Percentiles rank a stretch among this genome's conserved stretches.
phyloP scores from a whole-genome alignment of 805 yeast genomes.

The Candida railenensis region DNA sequence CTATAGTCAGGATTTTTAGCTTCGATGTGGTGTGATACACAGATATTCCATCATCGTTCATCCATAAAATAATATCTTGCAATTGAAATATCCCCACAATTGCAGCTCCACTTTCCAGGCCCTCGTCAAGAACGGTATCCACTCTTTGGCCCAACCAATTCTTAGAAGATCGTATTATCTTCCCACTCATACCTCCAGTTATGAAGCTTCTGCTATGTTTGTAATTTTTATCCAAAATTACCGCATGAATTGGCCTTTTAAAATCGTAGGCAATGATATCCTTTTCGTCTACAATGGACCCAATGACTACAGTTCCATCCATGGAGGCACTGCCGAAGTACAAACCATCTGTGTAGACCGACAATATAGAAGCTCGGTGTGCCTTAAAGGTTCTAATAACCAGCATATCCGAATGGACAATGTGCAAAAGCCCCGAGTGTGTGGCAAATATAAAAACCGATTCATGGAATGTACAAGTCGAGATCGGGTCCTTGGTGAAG shows the following conservation, averaged over 20 bases:
- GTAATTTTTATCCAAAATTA: conserved; percentile 75
- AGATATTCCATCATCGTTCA: conserved; percentile 77
- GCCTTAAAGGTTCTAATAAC: conserved; percentile 74
- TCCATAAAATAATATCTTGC: conserved; percentile 74
- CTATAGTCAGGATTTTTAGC: conserved; percentile 48
- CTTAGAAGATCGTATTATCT: conserved; percentile 67
- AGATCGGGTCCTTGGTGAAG: conserved; percentile 74
- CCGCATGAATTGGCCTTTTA: conserved; percentile 85
- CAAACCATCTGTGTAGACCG: conserved; percentile 69
- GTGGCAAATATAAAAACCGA: conserved; percentile 77
- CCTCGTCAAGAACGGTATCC: conserved; percentile 62
- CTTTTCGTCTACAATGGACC: conserved; percentile 58
- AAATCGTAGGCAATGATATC: conserved; percentile 78
- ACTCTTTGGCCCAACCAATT: conserved; percentile 86
- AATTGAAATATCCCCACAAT: conserved; percentile 65
- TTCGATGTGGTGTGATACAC: conserved; percentile 58
- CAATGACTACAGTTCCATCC: conserved; percentile 90
- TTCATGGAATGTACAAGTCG: conserved; percentile 63
- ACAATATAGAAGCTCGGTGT: conserved; percentile 80
- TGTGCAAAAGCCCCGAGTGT: conserved; percentile 79
- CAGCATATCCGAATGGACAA: conserved; percentile 58
- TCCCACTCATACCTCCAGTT: conserved; percentile 90
- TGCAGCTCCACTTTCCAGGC: conserved; percentile 50
- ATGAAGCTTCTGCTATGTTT: conserved; percentile 60
- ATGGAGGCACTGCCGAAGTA: conserved; percentile 86